Evolutionary conservation across 2,329 filamentous ascomycete species (phyloP).

Genomic region (Talaromyces sp.): DNA sequence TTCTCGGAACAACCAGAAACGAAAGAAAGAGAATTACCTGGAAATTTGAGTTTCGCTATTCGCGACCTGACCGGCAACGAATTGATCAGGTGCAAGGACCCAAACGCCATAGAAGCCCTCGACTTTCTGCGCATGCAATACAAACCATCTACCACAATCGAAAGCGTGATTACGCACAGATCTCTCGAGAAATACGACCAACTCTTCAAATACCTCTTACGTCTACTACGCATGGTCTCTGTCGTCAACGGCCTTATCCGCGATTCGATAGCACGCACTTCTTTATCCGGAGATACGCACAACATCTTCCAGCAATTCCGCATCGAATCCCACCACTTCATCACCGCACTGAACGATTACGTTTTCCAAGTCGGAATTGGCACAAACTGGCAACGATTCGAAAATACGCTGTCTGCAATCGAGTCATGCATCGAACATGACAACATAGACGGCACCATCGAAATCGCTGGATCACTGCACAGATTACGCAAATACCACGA

Average conservation of each 20-base stretch:
- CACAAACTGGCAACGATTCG: slow-evolving; percentile 69
- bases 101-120: slow-evolving; percentile 78
- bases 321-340: slow-evolving; percentile 75
- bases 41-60: slow-evolving; percentile 76
- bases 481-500: slow-evolving; percentile 69
- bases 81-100: slow-evolving; percentile 77
- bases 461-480: slow-evolving; percentile 60
- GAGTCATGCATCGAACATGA: slow-evolving; percentile 55
- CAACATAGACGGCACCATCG: slow-evolving; percentile 46
- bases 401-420: slow-evolving; percentile 61
- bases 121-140: slow-evolving; percentile 90
- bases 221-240: slow-evolving; percentile 74
- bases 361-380: slow-evolving; percentile 76
- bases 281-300: slow-evolving; percentile 34
- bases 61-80: slow-evolving; percentile 75
- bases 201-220: slow-evolving; percentile 76
- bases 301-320: slow-evolving; percentile 60
- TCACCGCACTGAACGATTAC: slow-evolving; percentile 69
- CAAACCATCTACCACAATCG: slow-evolving; percentile 67
- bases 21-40: slow-evolving; percentile 53
- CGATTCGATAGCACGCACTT: slow-evolving; percentile 47
- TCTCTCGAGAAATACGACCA: slow-evolving; percentile 77
- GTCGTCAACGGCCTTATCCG: slow-evolving; percentile 65
- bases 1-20: slow-evolving; percentile 13
- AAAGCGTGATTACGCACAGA: slow-evolving; percentile 67